Evolutionary conservation across 176 grass and related monocot species (phyloP), one percentile per base, ranked within the genome.

Genomic region (Zoysia pacifica): DNA sequence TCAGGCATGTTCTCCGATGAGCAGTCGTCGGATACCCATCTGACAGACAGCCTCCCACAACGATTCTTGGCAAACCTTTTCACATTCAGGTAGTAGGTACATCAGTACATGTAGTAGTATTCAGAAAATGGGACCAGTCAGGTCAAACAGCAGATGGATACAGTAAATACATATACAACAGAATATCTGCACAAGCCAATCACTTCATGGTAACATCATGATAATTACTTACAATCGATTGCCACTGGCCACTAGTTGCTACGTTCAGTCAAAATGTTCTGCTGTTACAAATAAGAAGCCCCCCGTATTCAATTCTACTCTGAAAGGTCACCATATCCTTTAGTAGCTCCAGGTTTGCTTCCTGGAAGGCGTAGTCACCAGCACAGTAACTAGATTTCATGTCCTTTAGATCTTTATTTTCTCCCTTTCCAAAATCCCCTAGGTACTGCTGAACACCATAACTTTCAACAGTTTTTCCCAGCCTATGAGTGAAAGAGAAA

Each of bases 361-460:
- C 83, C 68, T 78, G 60, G 7, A 60, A 68, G 74, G 69, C 70
- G 67, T 91, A 83, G 50, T 89, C 90, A 91, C 86, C 90, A 48
- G 62, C 70, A 62, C 28, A 53, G 75, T 88, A 91, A 70, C 46
- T 83, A 62, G 86, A 68, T 36, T 75, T 69, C 13, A 5, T 70
- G 9, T 73, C 78, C 51, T 7, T 66, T 50, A 62, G 16, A 18
- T 83, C 79, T 79, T 79, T 80, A 61, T 10, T 87, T 37, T 44
- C 75, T 43, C 76, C 85, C 71, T 38, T 82, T 56, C 75, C 58
- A 18, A 85, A 88, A 70, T 81, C 75, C 58, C 76, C 74, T 55
- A 88, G 47, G 78, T 91, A 89, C 19, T 86, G 78, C n/a, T 53
- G 35, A 76, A 86, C 40, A 70, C 75, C 70, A 44, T 54, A 48